phyloP scores from a whole-genome alignment of 306 rosid species.

The Casuarina glauca region DNA sequence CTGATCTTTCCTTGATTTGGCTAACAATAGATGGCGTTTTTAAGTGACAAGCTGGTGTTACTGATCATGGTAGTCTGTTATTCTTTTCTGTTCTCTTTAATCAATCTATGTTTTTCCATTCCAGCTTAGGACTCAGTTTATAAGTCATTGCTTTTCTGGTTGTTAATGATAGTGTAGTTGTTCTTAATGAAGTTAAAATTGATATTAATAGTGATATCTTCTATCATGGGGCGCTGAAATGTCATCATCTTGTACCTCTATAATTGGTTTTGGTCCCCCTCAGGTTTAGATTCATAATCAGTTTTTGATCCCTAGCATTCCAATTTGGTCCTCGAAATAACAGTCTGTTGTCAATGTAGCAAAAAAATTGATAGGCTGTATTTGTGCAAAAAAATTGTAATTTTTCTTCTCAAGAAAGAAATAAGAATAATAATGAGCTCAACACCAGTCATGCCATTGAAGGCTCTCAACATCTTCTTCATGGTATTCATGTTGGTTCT shows the following conservation, averaged over 20 bases:
- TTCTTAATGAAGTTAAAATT: neutral
- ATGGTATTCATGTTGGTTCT: constrained; percentile 50
- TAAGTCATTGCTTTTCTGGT: neutral
- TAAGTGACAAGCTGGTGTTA: neutral
- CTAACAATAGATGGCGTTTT: neutral
- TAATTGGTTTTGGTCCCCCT: neutral
- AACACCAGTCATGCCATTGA: constrained; percentile 45
- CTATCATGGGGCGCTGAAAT: neutral
- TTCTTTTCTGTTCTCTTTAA: neutral
- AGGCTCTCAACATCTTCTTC: constrained; percentile 49
- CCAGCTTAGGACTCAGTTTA: neutral
- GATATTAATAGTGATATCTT: neutral
- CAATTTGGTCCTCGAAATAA: neutral
- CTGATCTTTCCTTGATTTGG: constrained; percentile 10
- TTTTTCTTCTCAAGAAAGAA: neutral
- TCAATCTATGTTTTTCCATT: neutral
- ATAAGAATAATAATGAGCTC: neutral
- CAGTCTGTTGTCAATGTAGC: neutral
- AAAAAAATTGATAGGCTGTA: no score
- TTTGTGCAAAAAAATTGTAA: no score
- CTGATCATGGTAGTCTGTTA: neutral
- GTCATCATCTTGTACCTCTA: neutral
- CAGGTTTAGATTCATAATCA: neutral
- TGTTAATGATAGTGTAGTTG: neutral
- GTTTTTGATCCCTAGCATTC: neutral